Evolutionary conservation across 129 eudicot genomes (phyloP), one percentile per base, ranked within the genome.

Genomic region (Chrysanthemum seticuspe): DNA sequence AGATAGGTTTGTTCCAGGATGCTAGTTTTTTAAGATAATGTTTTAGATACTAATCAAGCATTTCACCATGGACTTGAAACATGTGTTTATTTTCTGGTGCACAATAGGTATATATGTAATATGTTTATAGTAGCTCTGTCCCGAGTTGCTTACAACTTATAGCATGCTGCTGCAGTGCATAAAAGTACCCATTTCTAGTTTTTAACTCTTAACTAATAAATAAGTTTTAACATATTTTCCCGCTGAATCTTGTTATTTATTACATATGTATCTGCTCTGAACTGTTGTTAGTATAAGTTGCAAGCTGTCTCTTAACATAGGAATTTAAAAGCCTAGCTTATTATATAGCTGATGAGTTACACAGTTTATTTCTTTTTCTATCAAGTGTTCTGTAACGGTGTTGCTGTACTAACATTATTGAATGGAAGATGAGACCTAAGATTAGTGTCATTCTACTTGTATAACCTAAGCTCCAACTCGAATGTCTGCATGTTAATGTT

Each of bases 401-500:
- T 6, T 61, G 47, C 47, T 73, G 60, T 48, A 74, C 23, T 1
- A 11, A 31, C 65, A 34, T 53, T 74, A 29, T 7, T 64, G 47
- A 40, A 50, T 15, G 54, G 64, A 53, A 60, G 31, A 73, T 0
- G 50, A 49, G 40, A 23, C 66, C 47, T 15, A 59, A 12, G 18
- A 27, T 60, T 59, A 73, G 11, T 60, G 53, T 14, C 16, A 4
- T 49, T 72, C 31, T 61, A 73, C 49, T 25, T 61, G 9, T 62
- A 27, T 57, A 56, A 31, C 44, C 18, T 31, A 74, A 62, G 31
- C 34, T 75, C 9, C 4, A 27, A 48, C 67, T 36, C 49, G 16
- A 60, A 27, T 58, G 14, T 78, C 5, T 71, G 45, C 18, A 27
- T 47, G 44, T 77, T 73, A 72, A 62, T 54, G 52, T 80, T 14